These are phyloP conservation scores for Diutina sp. DNA, from an alignment of 1,139 yeast genomes.

Conservation along the genomic window DNA sequence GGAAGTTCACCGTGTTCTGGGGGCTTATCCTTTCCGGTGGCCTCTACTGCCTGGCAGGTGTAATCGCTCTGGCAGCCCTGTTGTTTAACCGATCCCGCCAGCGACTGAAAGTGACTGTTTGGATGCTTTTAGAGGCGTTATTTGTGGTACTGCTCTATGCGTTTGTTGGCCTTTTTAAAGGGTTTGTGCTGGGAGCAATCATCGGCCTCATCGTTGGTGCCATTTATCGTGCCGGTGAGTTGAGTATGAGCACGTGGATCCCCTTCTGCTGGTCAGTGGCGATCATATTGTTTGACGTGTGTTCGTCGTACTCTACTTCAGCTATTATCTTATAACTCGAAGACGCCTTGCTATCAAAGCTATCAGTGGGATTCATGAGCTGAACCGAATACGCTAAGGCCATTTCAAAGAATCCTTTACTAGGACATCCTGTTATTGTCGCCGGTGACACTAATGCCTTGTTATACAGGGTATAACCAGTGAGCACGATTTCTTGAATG, in stretches of 20 bases:
- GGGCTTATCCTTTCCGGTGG: conserved; percentile 52
- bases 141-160: conserved; percentile 34
- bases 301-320: conserved; percentile 42
- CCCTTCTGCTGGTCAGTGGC: conserved; percentile 74
- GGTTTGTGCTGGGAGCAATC: conserved; percentile 58
- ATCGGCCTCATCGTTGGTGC: conserved; percentile 55
- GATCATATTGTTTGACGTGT: conserved; percentile 50
- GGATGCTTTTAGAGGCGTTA: not conserved
- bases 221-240: conserved; percentile 61
- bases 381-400: too few relatives aligned
- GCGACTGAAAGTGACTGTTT: not conserved
- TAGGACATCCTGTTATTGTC: too few relatives aligned
- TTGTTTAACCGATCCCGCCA: conserved; percentile 11
- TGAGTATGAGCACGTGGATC: conserved; percentile 88
- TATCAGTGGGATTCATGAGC: not conserved
- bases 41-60: conserved; percentile 55
- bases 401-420: too few relatives aligned
- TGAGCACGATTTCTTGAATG: too few relatives aligned
- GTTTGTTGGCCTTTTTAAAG: conserved; percentile 48
- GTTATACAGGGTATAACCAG: too few relatives aligned
- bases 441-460: too few relatives aligned
- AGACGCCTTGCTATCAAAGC: not conserved
- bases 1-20: conserved; percentile 81
- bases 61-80: conserved; percentile 39
- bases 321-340: not conserved